phyloP scores from a whole-genome alignment of 2,329 filamentous ascomycete genomes.

The Neofusicoccum sp. region DNA sequence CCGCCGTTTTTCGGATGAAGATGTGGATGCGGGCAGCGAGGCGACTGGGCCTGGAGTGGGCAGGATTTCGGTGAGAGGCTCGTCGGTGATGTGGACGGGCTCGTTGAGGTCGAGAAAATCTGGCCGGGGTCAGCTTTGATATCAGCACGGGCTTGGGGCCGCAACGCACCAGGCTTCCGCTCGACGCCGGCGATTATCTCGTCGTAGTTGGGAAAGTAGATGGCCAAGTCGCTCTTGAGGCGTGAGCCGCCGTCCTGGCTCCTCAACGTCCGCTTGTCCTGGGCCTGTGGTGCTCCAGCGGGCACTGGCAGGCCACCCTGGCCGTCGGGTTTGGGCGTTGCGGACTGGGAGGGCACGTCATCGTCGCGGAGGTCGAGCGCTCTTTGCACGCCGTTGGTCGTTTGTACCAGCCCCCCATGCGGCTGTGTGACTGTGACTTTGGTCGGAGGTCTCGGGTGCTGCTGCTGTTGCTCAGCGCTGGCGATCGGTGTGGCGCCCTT shows the following conservation, averaged over 20 bases:
- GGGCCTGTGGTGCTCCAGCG: slow-evolving; percentile 21
- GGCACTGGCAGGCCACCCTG: slow-evolving; percentile 25
- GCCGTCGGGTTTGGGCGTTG: slow-evolving; percentile 32
- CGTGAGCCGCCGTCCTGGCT: slow-evolving; percentile 79
- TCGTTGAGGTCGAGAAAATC: slow-evolving; percentile 73
- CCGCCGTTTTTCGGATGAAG: slow-evolving; percentile 4
- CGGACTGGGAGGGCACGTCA: slow-evolving; percentile 30
- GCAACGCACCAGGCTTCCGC: slow-evolving; percentile 67
- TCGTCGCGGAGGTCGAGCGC: slow-evolving; percentile 35
- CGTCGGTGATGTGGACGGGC: slow-evolving; percentile 68
- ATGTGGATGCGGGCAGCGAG: background rate
- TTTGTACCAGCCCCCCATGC: slow-evolving; percentile 40
- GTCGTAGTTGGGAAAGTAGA: slow-evolving; percentile 92
- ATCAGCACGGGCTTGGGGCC: slow-evolving; percentile 14
- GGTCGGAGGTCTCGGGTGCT: slow-evolving; percentile 38
- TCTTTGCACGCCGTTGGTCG: slow-evolving; percentile 43
- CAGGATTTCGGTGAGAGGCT: slow-evolving; percentile 33
- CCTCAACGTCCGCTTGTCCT: slow-evolving; percentile 74
- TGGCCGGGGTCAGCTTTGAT: slow-evolving; percentile 36
- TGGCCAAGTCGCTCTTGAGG: slow-evolving; percentile 86
- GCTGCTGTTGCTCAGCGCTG: slow-evolving; percentile 18
- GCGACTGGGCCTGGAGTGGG: background rate
- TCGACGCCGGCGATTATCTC: slow-evolving; percentile 85
- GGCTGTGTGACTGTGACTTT: slow-evolving; percentile 44
- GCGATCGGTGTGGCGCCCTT: slow-evolving; percentile 17